phyloP scores from a whole-genome alignment of 345 rosid genomes.

The Balakata baccata region DNA sequence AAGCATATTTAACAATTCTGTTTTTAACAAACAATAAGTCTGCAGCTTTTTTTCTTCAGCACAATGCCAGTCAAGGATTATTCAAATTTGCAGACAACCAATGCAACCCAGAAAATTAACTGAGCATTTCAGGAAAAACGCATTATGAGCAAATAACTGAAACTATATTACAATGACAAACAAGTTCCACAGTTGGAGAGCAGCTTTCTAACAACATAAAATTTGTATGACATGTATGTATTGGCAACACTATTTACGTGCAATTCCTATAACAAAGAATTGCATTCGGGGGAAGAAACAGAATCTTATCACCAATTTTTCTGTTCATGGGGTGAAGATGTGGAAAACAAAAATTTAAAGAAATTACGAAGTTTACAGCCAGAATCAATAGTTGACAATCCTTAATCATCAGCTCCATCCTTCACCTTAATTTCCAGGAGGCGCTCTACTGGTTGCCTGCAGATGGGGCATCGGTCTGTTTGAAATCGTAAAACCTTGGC shows the following conservation, averaged over 20 bases:
- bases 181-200: not conserved
- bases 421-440: constrained; percentile 53
- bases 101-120: no score
- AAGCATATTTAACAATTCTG: no score
- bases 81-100: no score
- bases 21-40: no score
- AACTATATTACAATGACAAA: not conserved
- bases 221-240: not conserved
- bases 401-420: constrained; percentile 27
- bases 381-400: not conserved
- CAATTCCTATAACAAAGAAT: not conserved
- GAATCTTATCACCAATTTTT: not conserved
- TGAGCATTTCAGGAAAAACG: no score
- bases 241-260: not conserved
- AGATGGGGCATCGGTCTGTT: constrained; percentile 50
- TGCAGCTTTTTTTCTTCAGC: no score
- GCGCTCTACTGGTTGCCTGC: constrained; percentile 50
- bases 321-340: not conserved
- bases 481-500: constrained; percentile 50
- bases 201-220: not conserved
- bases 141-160: not conserved
- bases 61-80: no score
- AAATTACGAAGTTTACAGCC: not conserved
- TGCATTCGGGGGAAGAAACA: not conserved
- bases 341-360: not conserved